Conservation (phyloP, 2,329 filamentous ascomycete genomes). For the Tolypocladium paradoxum region DNA sequence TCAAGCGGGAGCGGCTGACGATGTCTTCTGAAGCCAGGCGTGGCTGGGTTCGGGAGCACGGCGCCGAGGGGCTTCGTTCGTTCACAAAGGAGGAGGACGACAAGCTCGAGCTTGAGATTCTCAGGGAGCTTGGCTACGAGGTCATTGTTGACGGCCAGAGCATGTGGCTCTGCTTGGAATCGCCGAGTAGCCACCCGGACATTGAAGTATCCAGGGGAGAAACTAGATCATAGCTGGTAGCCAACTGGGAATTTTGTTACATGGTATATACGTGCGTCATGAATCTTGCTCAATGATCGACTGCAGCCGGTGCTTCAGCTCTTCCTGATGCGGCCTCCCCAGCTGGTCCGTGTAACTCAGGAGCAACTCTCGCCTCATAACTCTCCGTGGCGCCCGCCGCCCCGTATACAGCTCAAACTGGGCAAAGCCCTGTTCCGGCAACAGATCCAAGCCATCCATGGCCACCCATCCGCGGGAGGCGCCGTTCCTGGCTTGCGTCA, state of each 20-base stretch:
- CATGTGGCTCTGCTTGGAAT: too few species aligned
- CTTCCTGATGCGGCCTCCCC: conserved; percentile 26
- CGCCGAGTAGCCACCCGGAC: too few species aligned
- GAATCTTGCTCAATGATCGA: conserved; percentile 15
- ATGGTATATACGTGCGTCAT: neutral
- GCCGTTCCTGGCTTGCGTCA: conserved; percentile 53
- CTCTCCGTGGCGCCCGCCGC: conserved; percentile 34
- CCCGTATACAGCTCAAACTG: conserved; percentile 77
- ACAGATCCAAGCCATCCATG: conserved; percentile 63
- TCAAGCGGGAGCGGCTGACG: too few species aligned
- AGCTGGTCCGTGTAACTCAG: conserved; percentile 32
- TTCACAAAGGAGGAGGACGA: too few species aligned
- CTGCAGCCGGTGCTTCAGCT: conserved; percentile 22
- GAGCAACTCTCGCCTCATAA: conserved; percentile 59
- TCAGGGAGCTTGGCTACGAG: too few species aligned
- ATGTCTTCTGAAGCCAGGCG: too few species aligned
- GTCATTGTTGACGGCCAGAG: too few species aligned
- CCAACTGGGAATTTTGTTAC: conserved; percentile 1
- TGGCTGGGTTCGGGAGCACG: too few species aligned
- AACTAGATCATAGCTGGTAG: neutral
- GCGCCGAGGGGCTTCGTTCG: too few species aligned
- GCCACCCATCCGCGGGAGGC: conserved; percentile 59
- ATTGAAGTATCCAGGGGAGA: too few species aligned
- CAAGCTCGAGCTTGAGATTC: too few species aligned
- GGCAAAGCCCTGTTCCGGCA: conserved; percentile 70